Evolutionary conservation across 164 flowering plant species (phyloP).

Genomic region (Cinnamomum micranthum): DNA sequence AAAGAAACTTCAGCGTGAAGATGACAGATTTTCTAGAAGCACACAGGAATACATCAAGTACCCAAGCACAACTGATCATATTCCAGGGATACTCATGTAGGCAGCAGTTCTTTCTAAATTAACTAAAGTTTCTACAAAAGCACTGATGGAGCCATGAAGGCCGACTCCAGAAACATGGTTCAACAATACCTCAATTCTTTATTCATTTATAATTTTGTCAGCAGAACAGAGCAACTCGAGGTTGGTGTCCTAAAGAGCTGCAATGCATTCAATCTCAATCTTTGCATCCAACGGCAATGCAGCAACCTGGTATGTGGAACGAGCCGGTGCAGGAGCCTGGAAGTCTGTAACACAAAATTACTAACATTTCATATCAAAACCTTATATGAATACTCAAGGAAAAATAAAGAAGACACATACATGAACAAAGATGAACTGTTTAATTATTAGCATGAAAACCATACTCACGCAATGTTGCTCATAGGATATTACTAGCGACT

Average conservation of each 20-base stretch:
- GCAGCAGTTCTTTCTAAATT: neutral
- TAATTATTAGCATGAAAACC: neutral
- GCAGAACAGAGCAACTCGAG: neutral
- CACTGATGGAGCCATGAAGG: neutral
- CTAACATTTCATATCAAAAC: neutral
- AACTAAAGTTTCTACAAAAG: neutral
- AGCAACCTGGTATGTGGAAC: constrained; percentile 88
- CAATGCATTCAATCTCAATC: constrained; percentile 96
- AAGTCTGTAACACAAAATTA: constrained; percentile 60
- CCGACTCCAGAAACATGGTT: neutral
- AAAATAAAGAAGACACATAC: neutral
- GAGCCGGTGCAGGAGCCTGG: constrained; percentile 76
- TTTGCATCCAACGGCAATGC: constrained; percentile 81
- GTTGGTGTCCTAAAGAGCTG: constrained; percentile 34
- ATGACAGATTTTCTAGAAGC: neutral
- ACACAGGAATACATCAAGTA: neutral
- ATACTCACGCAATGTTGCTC: neutral
- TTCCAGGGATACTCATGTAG: neutral
- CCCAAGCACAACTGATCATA: neutral
- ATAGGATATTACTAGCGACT: neutral
- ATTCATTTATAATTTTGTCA: neutral
- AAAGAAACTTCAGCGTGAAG: neutral
- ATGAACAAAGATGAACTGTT: neutral
- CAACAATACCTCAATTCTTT: constrained; percentile 1
- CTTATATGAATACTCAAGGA: neutral